Percentiles rank a stretch among this genome's conserved stretches.
Evolutionary conservation across 1,284 basidiomycete genomes (phyloP).

Genomic region (Moniliella sp.): DNA sequence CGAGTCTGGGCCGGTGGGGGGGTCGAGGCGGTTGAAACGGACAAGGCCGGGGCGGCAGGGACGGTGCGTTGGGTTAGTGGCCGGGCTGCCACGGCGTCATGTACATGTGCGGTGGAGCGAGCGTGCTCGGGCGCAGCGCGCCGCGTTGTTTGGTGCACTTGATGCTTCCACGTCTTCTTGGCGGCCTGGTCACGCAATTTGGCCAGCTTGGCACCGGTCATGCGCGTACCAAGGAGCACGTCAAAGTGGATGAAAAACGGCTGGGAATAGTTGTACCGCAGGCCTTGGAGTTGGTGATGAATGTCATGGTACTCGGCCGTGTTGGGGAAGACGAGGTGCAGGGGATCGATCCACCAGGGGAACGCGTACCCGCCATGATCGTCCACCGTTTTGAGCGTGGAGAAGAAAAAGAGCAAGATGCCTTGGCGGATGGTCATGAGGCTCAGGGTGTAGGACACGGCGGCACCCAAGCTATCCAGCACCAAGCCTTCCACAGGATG

Average conservation of each 20-base stretch:
- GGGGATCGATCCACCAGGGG: constrained; percentile 52
- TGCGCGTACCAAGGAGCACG: constrained; percentile 52
- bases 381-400: constrained; percentile 81
- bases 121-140: too few relatives aligned
- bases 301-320: constrained; percentile 96
- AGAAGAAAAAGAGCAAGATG: constrained; percentile 58
- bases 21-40: too few relatives aligned
- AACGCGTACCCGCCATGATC: constrained; percentile 85
- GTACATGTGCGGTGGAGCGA: too few relatives aligned
- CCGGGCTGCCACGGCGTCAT: too few relatives aligned
- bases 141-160: too few relatives aligned
- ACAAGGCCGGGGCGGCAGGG: too few relatives aligned
- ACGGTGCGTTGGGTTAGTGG: too few relatives aligned
- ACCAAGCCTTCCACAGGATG: constrained; percentile 81
- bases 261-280: constrained; percentile 87
- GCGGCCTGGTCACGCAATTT: too few relatives aligned
- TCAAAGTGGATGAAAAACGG: constrained; percentile 48
- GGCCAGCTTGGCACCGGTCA: constrained; percentile 38
- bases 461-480: constrained; percentile 65
- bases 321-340: constrained; percentile 70
- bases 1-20: too few relatives aligned
- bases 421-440: constrained; percentile 54
- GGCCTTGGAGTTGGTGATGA: constrained; percentile 73
- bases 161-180: too few relatives aligned
- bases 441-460: constrained; percentile 50